Conservation (phyloP, 1,139 yeast species). For the Kodamaea alishanica region DNA sequence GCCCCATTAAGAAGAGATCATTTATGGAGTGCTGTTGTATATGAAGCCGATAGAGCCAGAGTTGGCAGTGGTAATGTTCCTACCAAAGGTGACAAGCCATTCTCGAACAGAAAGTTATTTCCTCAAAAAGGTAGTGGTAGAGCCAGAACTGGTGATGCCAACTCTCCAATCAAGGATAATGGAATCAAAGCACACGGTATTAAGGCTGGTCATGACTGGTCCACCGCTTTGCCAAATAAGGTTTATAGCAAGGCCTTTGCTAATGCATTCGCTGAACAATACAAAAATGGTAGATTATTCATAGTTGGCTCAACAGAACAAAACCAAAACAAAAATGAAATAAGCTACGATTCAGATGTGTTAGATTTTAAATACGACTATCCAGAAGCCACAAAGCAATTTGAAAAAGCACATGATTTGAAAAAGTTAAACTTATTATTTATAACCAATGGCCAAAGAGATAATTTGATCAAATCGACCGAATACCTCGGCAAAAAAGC, state of each 20-base stretch:
- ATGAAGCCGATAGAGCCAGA: conserved; percentile 84
- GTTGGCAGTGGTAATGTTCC: conserved; percentile 87
- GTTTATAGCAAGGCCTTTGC: conserved; percentile 73
- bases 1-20: conserved; percentile 84
- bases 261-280: conserved; percentile 77
- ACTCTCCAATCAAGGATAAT: conserved; percentile 86
- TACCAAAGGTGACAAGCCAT: conserved; percentile 83
- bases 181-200: conserved; percentile 91
- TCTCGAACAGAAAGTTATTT: conserved; percentile 74
- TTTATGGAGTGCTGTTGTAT: conserved; percentile 90
- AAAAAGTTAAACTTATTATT: conserved; percentile 60
- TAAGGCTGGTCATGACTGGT: conserved; percentile 85
- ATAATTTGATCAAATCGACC: conserved; percentile 53
- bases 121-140: conserved; percentile 94
- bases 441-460: conserved; percentile 52
- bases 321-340: conserved; percentile 8
- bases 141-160: conserved; percentile 95
- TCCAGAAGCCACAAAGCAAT: conserved; percentile 52
- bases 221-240: conserved; percentile 75
- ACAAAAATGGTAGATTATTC: conserved; percentile 66
- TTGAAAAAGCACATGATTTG: conserved; percentile 56
- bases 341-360: conserved; percentile 19
- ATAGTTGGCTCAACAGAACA: conserved; percentile 58
- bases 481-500: conserved; percentile 47
- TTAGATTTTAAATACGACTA: conserved; percentile 48